Base-by-base conservation (phyloP, 1,284 basidiomycete genomes). In the Neolentinus lepideus region DNA sequence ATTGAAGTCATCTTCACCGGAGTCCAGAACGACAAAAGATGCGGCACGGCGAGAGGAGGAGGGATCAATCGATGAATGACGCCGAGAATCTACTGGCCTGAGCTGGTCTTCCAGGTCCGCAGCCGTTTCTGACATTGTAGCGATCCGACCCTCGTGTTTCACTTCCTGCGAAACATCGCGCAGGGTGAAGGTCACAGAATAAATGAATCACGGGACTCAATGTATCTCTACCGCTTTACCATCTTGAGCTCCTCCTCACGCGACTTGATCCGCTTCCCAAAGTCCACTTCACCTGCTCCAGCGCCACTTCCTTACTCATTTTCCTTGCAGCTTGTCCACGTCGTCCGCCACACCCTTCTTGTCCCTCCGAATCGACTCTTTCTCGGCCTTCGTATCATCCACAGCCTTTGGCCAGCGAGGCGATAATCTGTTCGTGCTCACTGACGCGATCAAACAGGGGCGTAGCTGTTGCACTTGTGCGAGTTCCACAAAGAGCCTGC, bases 111-210 rank as follows among this genome's bases (percentile, higher is more conserved):
- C 47, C 16, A 35, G 47, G 4, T 25, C 54, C 14, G 56, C 53
- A 3, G 52, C 31, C 27, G 45, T 53, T 38, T 35, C 26, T 36
- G 57, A 57, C 24, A 63, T 52, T 26, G 38, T 51, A 21, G 52
- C 54, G n/a, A 66, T 60, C 29, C 58, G 57, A 2, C 51, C 53
- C 51, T 62, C 59, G 55, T 63, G 60, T 38, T 62, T 62, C 21
- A 26, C 26, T 29, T 61, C 64, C 64, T 65, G 36, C 6, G 19
- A 2, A 50, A 50, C 6, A 25, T 14, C 9, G 25, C 24, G 6
- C 47, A 50, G 47, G 6, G 6, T 29, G 35, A 19, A n/a, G 11
- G 24, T 29, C 55, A 33, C 4, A 24, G 24, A 19, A 25, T 2
- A 14, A 11, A 9, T 8, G 3, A 11, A 19, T 12, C 8, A 16